Base-by-base conservation (phyloP, 2,329 filamentous ascomycete species). In the Corynespora cassiicola region DNA sequence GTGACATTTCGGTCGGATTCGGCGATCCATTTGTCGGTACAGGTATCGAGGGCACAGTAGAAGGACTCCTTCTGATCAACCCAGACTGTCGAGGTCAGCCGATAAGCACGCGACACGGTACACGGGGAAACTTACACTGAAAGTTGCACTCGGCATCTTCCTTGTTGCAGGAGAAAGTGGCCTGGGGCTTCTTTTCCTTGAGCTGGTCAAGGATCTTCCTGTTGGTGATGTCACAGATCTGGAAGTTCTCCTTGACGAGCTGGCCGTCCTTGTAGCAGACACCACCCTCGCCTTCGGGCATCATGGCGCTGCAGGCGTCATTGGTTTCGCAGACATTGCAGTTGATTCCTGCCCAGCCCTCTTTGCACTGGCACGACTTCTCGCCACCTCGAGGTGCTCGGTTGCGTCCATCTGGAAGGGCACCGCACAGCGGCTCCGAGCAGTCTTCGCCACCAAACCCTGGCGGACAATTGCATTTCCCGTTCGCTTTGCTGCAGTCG, bases 141-240 rank as follows among this genome's bases (percentile, higher is more conserved):
- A 99, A 99, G 65, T 96, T 94, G 63, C 94, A 99, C 14, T 86
- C 83, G 14, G 81, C 76, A 4, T 83, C 77, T 34, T 87, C 82
- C 22, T 81, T 82, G 60, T 91, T 83, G 69, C 94, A 99, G 19
- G 86, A 90, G 64, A 99, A 99, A 1, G 94, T 99, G 16, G 95
- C 94, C 68, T 99, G 88, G 0, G 94, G 91, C 42, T 88, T 87
- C 70, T 90, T 82, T 28, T 87, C 85, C 57, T 90, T 88, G 31
- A 99, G 79, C 62, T 92, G 84, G 47, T 91, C 84, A 38, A 92
- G 77, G 61, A 99, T 99, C 75, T 95, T 94, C 68, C 84, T 82
- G 74, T 99, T 99, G 39, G 91, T 97, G 52, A 99, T 94, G 68
- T 95, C 89, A 72, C 94, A 99, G 75, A 96, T 94, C 72, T 99